phyloP scores from a whole-genome alignment of 371 early-diverging fungal species.

The Haplosporangium sp. region DNA sequence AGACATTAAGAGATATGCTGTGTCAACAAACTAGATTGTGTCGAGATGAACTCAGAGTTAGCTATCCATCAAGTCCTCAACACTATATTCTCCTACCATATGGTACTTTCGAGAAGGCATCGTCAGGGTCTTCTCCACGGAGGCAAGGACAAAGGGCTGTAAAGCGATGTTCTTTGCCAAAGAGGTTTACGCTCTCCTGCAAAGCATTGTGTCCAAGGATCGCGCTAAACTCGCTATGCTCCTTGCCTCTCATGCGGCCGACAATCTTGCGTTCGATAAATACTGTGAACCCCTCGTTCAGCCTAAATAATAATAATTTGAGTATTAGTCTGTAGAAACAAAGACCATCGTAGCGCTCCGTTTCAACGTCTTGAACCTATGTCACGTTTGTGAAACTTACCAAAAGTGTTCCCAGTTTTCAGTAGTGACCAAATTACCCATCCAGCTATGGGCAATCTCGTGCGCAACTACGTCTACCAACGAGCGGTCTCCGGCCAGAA shows the following conservation, averaged over 20 bases:
- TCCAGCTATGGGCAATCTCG: slow-evolving; percentile 97
- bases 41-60: background rate
- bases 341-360: background rate
- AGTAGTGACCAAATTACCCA: slow-evolving; percentile 96
- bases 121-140: slow-evolving; percentile 92
- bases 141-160: slow-evolving; percentile 86
- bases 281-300: slow-evolving; percentile 97
- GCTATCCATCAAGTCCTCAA: background rate
- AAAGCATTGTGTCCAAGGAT: slow-evolving; percentile 88
- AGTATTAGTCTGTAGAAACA: background rate
- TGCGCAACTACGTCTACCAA: slow-evolving; percentile 97
- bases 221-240: slow-evolving; percentile 87
- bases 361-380: too few relatives aligned
- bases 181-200: slow-evolving; percentile 81
- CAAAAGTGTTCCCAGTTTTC: slow-evolving; percentile 81
- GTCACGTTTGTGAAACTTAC: slow-evolving; percentile 10
- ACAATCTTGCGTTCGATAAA: slow-evolving; percentile 95
- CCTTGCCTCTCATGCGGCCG: slow-evolving; percentile 85
- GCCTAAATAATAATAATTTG: slow-evolving; percentile 61
- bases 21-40: background rate
- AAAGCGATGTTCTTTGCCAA: slow-evolving; percentile 79
- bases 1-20: background rate
- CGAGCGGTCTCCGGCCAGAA: slow-evolving; percentile 95
- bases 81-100: slow-evolving; percentile 70
- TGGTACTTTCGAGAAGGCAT: slow-evolving; percentile 92